Evolutionary conservation across 768 basidiomycete genomes (phyloP).

Genomic region (Melanogaster broomeanus): DNA sequence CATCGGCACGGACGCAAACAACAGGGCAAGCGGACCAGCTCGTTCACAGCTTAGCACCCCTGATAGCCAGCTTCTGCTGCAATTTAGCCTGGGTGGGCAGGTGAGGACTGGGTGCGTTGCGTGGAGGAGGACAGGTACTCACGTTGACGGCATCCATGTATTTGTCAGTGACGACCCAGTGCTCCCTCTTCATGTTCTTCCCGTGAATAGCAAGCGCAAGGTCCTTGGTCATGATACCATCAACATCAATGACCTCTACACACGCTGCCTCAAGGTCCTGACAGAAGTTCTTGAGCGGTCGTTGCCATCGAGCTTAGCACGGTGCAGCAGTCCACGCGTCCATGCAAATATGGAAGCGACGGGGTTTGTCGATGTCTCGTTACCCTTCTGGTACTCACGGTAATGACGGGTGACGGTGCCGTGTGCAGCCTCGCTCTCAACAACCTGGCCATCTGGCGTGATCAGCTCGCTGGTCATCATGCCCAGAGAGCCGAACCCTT

Average conservation of each 20-base stretch:
- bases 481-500: conserved; percentile 94
- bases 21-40: not conserved
- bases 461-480: conserved; percentile 98
- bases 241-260: conserved; percentile 86
- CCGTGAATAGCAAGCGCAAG: conserved; percentile 93
- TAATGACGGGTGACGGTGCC: conserved; percentile 98
- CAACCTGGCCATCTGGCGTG: conserved; percentile 89
- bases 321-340: conserved; percentile 92
- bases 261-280: conserved; percentile 82
- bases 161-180: conserved; percentile 94
- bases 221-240: conserved; percentile 97
- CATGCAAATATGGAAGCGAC: conserved; percentile 99
- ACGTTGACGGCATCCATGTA: conserved; percentile 95
- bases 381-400: conserved; percentile 95
- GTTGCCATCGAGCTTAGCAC: conserved; percentile 90
- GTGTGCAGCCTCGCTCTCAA: conserved; percentile 97
- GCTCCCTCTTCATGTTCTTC: conserved; percentile 85
- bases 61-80: conserved; percentile 43
- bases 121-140: conserved; percentile 27
- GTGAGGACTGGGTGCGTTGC: conserved; percentile 12
- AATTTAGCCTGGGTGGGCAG: conserved; percentile 39
- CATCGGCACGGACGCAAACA: not conserved
- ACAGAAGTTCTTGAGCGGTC: conserved; percentile 74
- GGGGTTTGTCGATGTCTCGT: conserved; percentile 97
- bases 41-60: conserved; percentile 21